phyloP scores from a whole-genome alignment of 1,139 yeast species.

The Lodderomyces parapsilosis region DNA sequence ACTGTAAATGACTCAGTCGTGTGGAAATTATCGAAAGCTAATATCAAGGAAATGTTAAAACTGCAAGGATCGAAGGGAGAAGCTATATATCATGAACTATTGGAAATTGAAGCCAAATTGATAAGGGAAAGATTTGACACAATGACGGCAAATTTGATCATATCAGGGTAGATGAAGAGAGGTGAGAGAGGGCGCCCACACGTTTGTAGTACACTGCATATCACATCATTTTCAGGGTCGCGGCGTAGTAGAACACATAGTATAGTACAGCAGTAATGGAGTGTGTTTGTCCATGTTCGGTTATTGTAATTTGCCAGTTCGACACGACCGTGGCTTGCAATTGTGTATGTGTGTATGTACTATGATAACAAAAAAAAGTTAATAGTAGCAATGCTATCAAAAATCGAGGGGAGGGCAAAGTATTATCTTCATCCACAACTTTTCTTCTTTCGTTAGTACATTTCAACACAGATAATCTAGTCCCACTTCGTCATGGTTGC shows the following conservation, averaged over 20 bases:
- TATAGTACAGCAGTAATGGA: no score
- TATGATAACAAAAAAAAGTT: not conserved
- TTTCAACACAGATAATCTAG: not conserved
- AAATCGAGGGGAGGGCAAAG: not conserved
- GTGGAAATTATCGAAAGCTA: slow-evolving; percentile 64
- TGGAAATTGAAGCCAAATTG: slow-evolving; percentile 62
- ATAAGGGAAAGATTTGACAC: slow-evolving; percentile 74
- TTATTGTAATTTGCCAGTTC: not conserved
- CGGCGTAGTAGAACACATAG: no score
- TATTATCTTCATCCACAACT: not conserved
- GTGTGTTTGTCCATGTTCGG: no score
- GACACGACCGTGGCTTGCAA: not conserved
- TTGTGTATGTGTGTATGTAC: not conserved
- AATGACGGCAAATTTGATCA: slow-evolving; percentile 65
- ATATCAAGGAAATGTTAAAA: slow-evolving; percentile 44
- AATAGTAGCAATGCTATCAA: no score
- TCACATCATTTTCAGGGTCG: no score
- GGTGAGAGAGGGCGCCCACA: no score
- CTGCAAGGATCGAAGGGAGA: slow-evolving; percentile 35
- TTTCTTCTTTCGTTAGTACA: not conserved
- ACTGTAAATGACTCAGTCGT: slow-evolving; percentile 57
- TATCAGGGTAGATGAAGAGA: slow-evolving; percentile 36
- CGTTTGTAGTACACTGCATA: no score
- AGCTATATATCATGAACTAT: slow-evolving; percentile 66
- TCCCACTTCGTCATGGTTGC: slow-evolving; percentile 25